Conservation (phyloP, 371 early-diverging fungal species). For the Gilbertella persicaria region DNA sequence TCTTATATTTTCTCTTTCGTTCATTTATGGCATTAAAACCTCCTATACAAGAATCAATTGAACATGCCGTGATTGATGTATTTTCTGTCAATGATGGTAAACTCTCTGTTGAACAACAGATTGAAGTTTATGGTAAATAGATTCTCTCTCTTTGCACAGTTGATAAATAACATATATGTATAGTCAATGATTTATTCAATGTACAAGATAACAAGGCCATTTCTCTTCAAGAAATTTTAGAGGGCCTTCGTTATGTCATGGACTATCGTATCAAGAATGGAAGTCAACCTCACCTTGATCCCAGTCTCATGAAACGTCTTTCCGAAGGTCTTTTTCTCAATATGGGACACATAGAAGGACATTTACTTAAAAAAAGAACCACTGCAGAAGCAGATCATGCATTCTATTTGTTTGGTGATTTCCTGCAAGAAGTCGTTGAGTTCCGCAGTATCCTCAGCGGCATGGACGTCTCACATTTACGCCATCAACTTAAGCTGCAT, state of each 20-base stretch:
- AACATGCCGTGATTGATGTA: slow-evolving; percentile 42
- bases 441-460: slow-evolving; percentile 82
- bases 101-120: slow-evolving; percentile 79
- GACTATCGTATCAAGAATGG: slow-evolving; percentile 89
- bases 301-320: slow-evolving; percentile 79
- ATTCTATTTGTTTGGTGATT: slow-evolving; percentile 91
- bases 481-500: slow-evolving; percentile 77
- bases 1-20: too few species aligned
- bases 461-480: slow-evolving; percentile 74
- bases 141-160: too few species aligned
- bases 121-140: slow-evolving; percentile 77
- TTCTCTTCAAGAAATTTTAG: slow-evolving; percentile 83
- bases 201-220: slow-evolving; percentile 72
- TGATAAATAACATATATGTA: too few species aligned
- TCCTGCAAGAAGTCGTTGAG: slow-evolving; percentile 76
- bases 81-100: slow-evolving; percentile 60
- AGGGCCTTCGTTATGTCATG: slow-evolving; percentile 92
- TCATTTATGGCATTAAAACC: slow-evolving; percentile 23
- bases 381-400: slow-evolving; percentile 85
- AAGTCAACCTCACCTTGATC: slow-evolving; percentile 80
- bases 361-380: slow-evolving; percentile 59
- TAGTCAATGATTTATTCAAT: slow-evolving; percentile 67
- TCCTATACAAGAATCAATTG: slow-evolving; percentile 14
- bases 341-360: slow-evolving; percentile 69
- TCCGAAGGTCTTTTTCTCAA: slow-evolving; percentile 82